A percentile compares a stretch with the other conserved stretches of the same genome.
Evolutionary conservation across 23 red algal species (phyloP).

Genomic region (Gracilariopsis chorda): DNA sequence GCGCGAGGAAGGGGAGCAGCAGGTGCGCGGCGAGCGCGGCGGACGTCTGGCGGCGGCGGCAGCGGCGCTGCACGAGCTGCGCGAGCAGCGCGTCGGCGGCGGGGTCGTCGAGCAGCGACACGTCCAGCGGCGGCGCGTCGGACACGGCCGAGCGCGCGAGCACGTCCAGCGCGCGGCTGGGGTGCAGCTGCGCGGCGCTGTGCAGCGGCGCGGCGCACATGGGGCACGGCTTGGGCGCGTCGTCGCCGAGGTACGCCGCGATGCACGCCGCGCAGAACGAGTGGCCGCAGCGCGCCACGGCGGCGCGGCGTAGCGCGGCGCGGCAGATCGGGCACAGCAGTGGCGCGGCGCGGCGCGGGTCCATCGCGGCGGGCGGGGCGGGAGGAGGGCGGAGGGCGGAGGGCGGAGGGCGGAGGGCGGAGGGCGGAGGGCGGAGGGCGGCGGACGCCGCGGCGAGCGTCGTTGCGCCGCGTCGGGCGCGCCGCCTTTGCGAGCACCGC

Average conservation of each 20-base stretch:
- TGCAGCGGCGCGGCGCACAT: neutral
- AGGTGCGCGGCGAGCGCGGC: conserved; percentile 12
- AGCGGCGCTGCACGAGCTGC: conserved; percentile 26
- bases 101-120: neutral
- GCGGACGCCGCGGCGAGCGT: neutral
- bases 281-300: conserved; percentile 75
- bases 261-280: conserved; percentile 81
- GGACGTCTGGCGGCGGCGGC: neutral
- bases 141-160: neutral
- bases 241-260: neutral
- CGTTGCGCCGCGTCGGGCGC: neutral
- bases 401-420: neutral
- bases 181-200: neutral
- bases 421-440: neutral
- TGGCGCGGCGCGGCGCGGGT: neutral
- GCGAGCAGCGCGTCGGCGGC: conserved; percentile 24
- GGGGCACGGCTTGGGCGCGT: conserved; percentile 13
- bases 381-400: neutral
- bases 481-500: neutral
- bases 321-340: conserved; percentile 78
- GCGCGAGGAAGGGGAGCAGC: conserved; percentile 55
- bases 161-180: neutral
- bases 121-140: neutral
- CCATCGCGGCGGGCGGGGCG: neutral
- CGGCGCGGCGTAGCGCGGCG: conserved; percentile 23